Percentiles rank a stretch among this genome's conserved stretches.
phyloP scores from a whole-genome alignment of 495 filamentous ascomycete species.

The Articulospora tetracladia region DNA sequence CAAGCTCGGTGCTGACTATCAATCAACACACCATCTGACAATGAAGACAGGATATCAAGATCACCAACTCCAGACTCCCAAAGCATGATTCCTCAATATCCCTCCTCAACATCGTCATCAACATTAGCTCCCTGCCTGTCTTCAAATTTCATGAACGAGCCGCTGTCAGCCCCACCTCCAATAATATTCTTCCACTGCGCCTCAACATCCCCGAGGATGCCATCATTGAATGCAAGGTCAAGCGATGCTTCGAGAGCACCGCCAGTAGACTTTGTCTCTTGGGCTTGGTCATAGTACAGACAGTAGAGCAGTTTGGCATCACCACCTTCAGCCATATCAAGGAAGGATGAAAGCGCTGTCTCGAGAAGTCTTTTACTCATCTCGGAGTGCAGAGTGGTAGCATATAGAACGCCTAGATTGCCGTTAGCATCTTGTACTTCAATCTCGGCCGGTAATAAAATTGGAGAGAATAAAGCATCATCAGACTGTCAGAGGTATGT shows the following conservation, averaged over 20 bases:
- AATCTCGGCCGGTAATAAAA: constrained; percentile 3
- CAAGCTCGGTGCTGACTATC: too few species aligned
- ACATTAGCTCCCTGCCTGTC: constrained; percentile 46
- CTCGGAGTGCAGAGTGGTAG: constrained; percentile 44
- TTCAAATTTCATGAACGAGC: constrained; percentile 62
- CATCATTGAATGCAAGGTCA: constrained; percentile 69
- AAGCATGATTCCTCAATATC: neutral
- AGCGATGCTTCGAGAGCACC: constrained; percentile 22
- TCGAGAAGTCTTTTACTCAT: constrained; percentile 41
- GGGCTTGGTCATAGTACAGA: constrained; percentile 55
- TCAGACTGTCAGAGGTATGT: constrained; percentile 87
- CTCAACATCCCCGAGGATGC: constrained; percentile 53
- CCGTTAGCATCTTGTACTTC: constrained; percentile 39
- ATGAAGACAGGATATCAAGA: neutral
- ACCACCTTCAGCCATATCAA: constrained; percentile 35
- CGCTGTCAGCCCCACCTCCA: constrained; percentile 34
- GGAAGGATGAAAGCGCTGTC: constrained; percentile 49
- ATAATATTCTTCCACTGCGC: constrained; percentile 60
- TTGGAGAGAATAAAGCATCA: constrained; percentile 35
- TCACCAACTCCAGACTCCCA: constrained; percentile 3
- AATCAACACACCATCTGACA: neutral
- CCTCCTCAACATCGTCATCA: constrained; percentile 33
- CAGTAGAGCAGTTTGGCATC: constrained; percentile 51
- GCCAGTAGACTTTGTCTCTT: constrained; percentile 1
- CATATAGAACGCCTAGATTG: constrained; percentile 65